Base-by-base conservation (phyloP, 2,329 filamentous ascomycete genomes). In the Seiridium unicorne region DNA sequence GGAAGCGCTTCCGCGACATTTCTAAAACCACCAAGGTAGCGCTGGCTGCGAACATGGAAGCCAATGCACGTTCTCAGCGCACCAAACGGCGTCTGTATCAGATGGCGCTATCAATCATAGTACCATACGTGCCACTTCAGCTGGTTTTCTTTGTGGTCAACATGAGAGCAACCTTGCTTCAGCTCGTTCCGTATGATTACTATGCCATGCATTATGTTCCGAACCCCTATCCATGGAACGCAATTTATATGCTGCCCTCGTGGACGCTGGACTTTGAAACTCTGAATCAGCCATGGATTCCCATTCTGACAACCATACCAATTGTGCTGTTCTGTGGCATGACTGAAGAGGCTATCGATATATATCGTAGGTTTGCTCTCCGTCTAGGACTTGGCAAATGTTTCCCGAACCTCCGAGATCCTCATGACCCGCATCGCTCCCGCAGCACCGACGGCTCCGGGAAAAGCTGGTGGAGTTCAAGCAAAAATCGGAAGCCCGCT, bases 301-400 rank as follows among this genome's bases (percentile, higher is more conserved):
- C 77, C 31, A 80, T 84, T 57, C 55, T 82, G 2, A 78, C 81
- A 2, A 73, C 76, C 4, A 66, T 81, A 1, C 75, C 79, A 51
- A 76, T 86, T 53, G 81, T 85, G 47, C 47, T 78, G 36, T 84
- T 84, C 70, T 87, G 86, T 59, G 84, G 84, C 51, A 78, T 78
- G 60, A 84, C 81, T n/a, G 76, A 76, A 34, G 83, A 86, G 36
- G 81, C 81, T 9, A 72, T 79, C 61, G 81, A 82, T 60, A 73
- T 73, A 57, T 86, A 86, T 68, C 75, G 81, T 5, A 35, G 44
- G 3, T 67, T 65, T 57, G 64, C 64, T 2, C 18, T 47, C 32
- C 32, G 54, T 3, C 2, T 68, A 5, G 60, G 66, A 8, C 46
- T 72, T 10, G 9, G 3, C 3, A 47, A 34, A 32, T 34, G 36